Conservation (phyloP, 164 flowering plant species). For the Vitis labrusca region DNA sequence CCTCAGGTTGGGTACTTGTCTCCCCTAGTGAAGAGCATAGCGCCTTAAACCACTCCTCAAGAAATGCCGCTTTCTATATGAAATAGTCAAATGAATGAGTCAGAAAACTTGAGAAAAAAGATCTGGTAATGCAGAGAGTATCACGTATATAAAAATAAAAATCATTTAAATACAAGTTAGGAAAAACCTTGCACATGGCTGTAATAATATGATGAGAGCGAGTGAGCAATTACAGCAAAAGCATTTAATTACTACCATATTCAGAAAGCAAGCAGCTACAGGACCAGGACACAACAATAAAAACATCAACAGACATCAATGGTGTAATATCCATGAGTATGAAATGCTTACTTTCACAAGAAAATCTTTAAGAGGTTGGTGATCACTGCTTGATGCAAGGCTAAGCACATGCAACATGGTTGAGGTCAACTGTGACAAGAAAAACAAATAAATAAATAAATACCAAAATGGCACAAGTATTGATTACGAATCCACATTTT, state of each 20-base stretch:
- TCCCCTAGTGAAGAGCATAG: slow-evolving; percentile 47
- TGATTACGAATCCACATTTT: too few relatives aligned
- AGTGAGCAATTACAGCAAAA: too few relatives aligned
- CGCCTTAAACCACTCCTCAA: slow-evolving; percentile 72
- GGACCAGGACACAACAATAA: not conserved
- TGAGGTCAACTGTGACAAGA: slow-evolving; percentile 60
- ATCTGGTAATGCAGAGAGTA: not conserved
- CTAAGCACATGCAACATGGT: slow-evolving; percentile 78
- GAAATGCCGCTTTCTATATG: slow-evolving; percentile 63
- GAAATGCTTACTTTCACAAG: slow-evolving; percentile 63
- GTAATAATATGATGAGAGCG: too few relatives aligned
- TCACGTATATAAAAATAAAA: not conserved
- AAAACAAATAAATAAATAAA: not conserved
- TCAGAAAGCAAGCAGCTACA: not conserved
- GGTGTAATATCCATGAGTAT: not conserved
- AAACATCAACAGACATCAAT: not conserved
- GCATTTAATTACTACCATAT: too few relatives aligned
- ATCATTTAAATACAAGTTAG: not conserved
- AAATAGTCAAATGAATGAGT: not conserved
- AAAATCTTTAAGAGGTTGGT: slow-evolving; percentile 60
- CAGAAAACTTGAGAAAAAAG: not conserved
- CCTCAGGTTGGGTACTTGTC: slow-evolving; percentile 18
- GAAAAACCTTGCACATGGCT: not conserved
- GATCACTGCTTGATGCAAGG: slow-evolving; percentile 49
- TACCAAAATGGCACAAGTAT: not conserved